Evolutionary conservation across 768 basidiomycete species (phyloP).

Genomic region (Flagelloscypha sp.): DNA sequence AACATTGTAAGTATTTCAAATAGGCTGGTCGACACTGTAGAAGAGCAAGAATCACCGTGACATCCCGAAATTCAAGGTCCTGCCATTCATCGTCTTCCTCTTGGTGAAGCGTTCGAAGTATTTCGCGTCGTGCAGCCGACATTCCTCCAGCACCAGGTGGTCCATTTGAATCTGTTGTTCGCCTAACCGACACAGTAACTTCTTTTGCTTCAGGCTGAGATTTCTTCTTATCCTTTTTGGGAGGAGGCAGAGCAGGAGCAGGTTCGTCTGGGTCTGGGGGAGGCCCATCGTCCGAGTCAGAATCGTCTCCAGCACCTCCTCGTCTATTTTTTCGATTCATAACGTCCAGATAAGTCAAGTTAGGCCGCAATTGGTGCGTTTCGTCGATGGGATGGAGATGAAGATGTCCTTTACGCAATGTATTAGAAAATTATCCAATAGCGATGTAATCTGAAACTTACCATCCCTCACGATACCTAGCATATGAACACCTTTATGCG

Average conservation of each 20-base stretch:
- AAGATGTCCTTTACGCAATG: constrained; percentile 44
- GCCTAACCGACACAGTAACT: constrained; percentile 69
- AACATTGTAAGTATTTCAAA: constrained; percentile 9
- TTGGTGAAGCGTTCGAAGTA: constrained; percentile 59
- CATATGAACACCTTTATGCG: constrained; percentile 58
- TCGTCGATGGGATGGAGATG: constrained; percentile 73
- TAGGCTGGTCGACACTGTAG: background rate
- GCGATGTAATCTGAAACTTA: constrained; percentile 21
- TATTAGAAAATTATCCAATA: constrained; percentile 8
- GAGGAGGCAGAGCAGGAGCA: constrained; percentile 18
- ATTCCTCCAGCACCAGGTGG: constrained; percentile 48
- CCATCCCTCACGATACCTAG: constrained; percentile 72
- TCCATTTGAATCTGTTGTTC: constrained; percentile 53
- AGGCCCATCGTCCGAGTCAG: constrained; percentile 69
- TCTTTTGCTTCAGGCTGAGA: constrained; percentile 54
- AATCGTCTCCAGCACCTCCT: constrained; percentile 30
- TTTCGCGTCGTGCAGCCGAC: constrained; percentile 65
- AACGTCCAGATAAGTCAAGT: constrained; percentile 72
- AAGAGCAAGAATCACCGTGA: constrained; percentile 38
- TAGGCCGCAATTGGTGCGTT: constrained; percentile 77
- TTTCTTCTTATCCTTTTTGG: constrained; percentile 57
- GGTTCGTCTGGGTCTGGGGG: constrained; percentile 75
- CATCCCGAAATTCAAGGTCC: constrained; percentile 55
- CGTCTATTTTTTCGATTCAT: constrained; percentile 54
- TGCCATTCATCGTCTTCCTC: constrained; percentile 80